Conservation (phyloP, 1,284 basidiomycete species). For the Sanguinoderma infundibulare region DNA sequence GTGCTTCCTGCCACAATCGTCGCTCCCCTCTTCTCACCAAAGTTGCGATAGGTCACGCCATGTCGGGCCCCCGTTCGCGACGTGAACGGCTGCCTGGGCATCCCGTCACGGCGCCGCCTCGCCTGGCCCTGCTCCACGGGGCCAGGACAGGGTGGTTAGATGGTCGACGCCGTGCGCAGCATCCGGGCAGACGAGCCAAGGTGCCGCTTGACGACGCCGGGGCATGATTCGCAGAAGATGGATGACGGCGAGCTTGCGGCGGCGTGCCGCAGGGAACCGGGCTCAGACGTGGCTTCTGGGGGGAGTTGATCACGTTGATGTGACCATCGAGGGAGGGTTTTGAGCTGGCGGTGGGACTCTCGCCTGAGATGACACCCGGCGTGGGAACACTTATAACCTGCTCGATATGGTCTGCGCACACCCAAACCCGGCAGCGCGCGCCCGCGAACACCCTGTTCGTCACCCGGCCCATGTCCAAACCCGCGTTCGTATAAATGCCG, state of each 20-base stretch:
- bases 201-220: neutral
- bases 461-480: constrained; percentile 12
- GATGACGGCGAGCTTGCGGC: constrained; percentile 8
- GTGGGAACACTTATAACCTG: constrained; percentile 24
- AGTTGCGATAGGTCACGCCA: constrained; percentile 19
- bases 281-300: constrained; percentile 8
- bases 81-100: neutral
- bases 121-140: neutral
- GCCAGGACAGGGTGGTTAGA: neutral
- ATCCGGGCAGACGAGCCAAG: neutral
- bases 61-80: neutral
- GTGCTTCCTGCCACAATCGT: constrained; percentile 17
- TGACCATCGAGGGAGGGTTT: constrained; percentile 25
- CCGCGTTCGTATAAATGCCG: constrained; percentile 30
- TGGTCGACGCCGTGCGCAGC: neutral
- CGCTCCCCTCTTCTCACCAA: constrained; percentile 21
- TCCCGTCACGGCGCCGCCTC: neutral
- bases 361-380: constrained; percentile 20
- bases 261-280: constrained; percentile 13
- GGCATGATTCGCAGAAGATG: constrained; percentile 11
- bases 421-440: constrained; percentile 23
- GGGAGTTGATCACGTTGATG: constrained; percentile 24
- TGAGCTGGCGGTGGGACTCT: constrained; percentile 3
- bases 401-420: constrained; percentile 22
- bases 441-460: constrained; percentile 13